Conservation (phyloP, 1,284 basidiomycete genomes). For the Anthracocystis setariae region DNA sequence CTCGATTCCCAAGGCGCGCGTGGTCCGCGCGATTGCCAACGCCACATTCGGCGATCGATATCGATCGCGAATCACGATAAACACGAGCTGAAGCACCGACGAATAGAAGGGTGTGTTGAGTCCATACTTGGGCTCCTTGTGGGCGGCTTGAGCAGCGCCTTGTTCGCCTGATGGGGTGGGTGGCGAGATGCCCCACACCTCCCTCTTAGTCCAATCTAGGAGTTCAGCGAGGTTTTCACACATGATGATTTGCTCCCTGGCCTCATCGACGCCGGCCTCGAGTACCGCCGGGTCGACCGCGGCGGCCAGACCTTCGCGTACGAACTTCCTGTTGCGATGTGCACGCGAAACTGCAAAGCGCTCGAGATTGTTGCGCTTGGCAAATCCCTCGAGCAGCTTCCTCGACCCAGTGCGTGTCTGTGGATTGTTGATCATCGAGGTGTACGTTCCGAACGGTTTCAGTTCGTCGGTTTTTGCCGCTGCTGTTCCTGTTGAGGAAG, state of each 20-base stretch:
- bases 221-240: constrained; percentile 46
- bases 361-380: constrained; percentile 26
- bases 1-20: constrained; percentile 49
- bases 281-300: constrained; percentile 29
- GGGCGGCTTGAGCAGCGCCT: too few relatives aligned
- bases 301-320: constrained; percentile 40
- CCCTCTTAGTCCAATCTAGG: constrained; percentile 35
- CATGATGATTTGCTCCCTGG: constrained; percentile 36
- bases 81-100: constrained; percentile 57
- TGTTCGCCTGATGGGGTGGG: not conserved
- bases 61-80: constrained; percentile 55
- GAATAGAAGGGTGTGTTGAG: constrained; percentile 57
- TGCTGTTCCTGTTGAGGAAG: not conserved
- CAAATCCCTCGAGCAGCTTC: constrained; percentile 33
- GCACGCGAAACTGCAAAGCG: constrained; percentile 22
- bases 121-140: constrained; percentile 35
- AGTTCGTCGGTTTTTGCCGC: constrained; percentile 12
- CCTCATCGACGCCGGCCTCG: constrained; percentile 51
- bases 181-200: constrained; percentile 42
- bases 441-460: constrained; percentile 41
- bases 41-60: constrained; percentile 54
- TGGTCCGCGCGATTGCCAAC: constrained; percentile 39
- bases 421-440: constrained; percentile 28
- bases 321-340: constrained; percentile 21
- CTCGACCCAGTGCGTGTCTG: constrained; percentile 22